Base-by-base conservation (phyloP, 2,329 filamentous ascomycete genomes). In the Ophiostoma ips region DNA sequence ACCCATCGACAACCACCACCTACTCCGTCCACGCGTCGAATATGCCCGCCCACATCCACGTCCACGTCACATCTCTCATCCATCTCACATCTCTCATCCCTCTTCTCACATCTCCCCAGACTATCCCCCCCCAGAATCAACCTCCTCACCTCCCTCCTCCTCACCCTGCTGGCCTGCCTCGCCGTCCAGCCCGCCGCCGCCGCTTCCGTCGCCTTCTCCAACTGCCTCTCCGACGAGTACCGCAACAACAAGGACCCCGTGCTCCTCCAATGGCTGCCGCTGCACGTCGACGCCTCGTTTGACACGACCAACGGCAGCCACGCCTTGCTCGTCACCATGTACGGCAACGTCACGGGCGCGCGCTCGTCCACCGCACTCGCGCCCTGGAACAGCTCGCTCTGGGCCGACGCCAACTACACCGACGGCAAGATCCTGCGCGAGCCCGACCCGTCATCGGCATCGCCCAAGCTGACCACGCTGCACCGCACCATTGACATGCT, bases 291-390 rank as follows among this genome's bases (percentile, higher is more conserved):
- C 59, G 90, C 86, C 51, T 67, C 69, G 18, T 94, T 94, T 69
- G 75, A 87, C 58, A 64, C 69, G 13, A 68, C 68, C 13, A 68
- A 75, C 55, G 63, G 75, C 5, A 72, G 68, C 47, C 79, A 89
- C 61, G 77, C 73, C 37, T 71, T 98, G 46, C 79, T 77, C 55
- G 70, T 95, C 50, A 92, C 81, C 1, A 76, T 95, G 44, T 96
- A 87, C 70, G 90, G 89, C 48, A 95, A 96, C 65, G 87, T 96
- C 30, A 85, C 83, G 9, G 92, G 92, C 44, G 78, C 82, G 47
- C 72, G 75, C 41, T 71, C 71, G 2, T 61, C 66, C 12, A 68
- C 70, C n/a, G 53, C 65, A 2, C 75, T 87, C 49, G 87, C 87
- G 33, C 59, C 76, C 0, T 65, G 73, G 16, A 64, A 73, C 58